A percentile compares a stretch with the other conserved stretches of the same genome.
Conservation (phyloP, 495 filamentous ascomycete species). For the Xylaria flabelliformis region DNA sequence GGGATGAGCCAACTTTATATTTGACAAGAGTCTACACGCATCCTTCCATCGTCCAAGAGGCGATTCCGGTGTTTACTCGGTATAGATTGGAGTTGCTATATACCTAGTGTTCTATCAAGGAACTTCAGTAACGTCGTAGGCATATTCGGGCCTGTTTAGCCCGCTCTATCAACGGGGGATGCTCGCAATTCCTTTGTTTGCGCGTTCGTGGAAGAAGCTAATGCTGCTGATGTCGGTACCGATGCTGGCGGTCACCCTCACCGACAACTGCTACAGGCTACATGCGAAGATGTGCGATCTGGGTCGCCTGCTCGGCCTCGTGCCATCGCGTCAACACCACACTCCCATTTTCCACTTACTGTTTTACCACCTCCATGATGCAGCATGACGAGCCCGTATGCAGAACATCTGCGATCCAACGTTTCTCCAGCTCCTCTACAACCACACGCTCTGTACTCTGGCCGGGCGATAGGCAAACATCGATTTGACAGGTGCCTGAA, state of each 20-base stretch:
- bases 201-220: background rate
- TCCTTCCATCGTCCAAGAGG: background rate
- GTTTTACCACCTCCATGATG: constrained; percentile 17
- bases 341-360: background rate
- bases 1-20: background rate
- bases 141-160: background rate
- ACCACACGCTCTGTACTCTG: background rate
- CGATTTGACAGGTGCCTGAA: background rate
- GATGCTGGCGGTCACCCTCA: background rate
- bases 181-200: background rate
- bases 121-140: background rate
- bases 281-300: background rate
- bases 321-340: constrained; percentile 18
- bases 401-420: constrained; percentile 24
- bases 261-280: constrained; percentile 1
- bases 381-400: constrained; percentile 21
- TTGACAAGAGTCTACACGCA: background rate
- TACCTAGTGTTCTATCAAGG: background rate
- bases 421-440: background rate
- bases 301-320: constrained; percentile 12
- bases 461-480: background rate
- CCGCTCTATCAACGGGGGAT: background rate
- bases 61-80: background rate
- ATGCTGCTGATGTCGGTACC: background rate
- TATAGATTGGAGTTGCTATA: background rate